Evolutionary conservation across 805 yeast genomes (phyloP), one percentile per base, ranked within the genome.

Genomic region (Ogataea trehalophila): DNA sequence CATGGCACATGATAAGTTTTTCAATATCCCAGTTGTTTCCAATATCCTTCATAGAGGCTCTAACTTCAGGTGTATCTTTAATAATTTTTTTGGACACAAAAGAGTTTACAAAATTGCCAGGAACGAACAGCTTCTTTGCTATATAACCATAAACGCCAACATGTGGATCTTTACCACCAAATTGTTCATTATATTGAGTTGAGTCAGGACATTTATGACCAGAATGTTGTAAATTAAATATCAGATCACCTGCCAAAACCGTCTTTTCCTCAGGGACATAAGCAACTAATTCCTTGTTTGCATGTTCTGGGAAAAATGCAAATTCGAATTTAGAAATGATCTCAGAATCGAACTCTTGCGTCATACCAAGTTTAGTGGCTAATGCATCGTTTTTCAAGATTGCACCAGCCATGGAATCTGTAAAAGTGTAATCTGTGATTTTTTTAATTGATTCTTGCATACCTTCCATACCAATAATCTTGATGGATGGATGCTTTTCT

Each of bases 1-100:
- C 89, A 58, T 82, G 88, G 52, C 83, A 77, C 54, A 74, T 66
- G 37, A 83, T 75, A 43, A 80, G 65, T n/a, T 68, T 66, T 14
- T 74, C 73, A 50, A 79, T 74, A 38, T 75, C 73, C 77, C 77
- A 73, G 9, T 55, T 47, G 34, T 65, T 46, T 18, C 72, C 57
- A 26, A 68, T 59, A 33, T 59, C 52, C 29, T 67, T 51, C 17
- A 72, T 65, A 14, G 48, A 52, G 16, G 39, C 36, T 37, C 37
- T 42, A 33, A 46, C 44, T 13, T 29, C 47, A 22, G 42, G 41
- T 2, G 23, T 17, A 44, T 61, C 61, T 9, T 34, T 35, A 18
- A 49, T 34, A 36, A 55, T 22, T 7, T 39, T 34, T 6, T 38
- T 33, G 6, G 45, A 2, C n/a, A 57, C 16, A 17, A 36, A 33